A percentile compares a stretch with the other conserved stretches of the same genome.
These are phyloP conservation scores for Dysphania ambrosioides DNA, from an alignment of 148 eudicot genomes.

Conservation along the genomic window DNA sequence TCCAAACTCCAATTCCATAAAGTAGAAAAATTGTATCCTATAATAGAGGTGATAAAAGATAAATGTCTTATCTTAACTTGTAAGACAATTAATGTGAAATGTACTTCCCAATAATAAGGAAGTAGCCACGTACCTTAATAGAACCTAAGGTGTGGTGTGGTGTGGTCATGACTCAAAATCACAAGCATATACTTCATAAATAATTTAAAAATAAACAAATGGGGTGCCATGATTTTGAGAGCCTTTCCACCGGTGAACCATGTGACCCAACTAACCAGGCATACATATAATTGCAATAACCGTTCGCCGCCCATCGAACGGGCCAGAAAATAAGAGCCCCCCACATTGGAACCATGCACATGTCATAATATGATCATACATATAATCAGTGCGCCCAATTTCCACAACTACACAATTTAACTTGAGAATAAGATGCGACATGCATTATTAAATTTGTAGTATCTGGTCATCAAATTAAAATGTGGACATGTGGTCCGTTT, in stretches of 20 bases:
- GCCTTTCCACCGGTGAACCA: background rate
- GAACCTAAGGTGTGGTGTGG: background rate
- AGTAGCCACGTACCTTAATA: background rate
- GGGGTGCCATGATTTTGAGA: background rate
- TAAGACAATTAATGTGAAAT: background rate
- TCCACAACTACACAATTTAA: background rate
- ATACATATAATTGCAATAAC: constrained; percentile 4
- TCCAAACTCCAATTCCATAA: background rate
- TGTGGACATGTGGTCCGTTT: background rate
- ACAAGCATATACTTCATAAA: background rate
- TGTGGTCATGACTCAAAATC: background rate
- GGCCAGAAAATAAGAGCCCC: background rate
- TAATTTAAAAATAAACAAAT: background rate
- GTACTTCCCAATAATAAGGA: background rate
- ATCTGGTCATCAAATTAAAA: background rate
- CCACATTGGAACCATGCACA: constrained; percentile 12
- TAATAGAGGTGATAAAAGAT: too few species aligned
- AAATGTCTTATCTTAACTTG: too few species aligned
- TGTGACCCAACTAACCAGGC: constrained; percentile 11
- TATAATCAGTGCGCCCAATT: background rate
- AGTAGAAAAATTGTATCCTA: too few species aligned
- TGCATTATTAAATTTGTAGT: background rate
- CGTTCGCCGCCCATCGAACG: constrained; percentile 1
- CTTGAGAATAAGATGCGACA: background rate
- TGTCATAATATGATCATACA: background rate